Evolutionary conservation across 2,329 filamentous ascomycete genomes (phyloP).

Genomic region (Chaetothyriales sp.): DNA sequence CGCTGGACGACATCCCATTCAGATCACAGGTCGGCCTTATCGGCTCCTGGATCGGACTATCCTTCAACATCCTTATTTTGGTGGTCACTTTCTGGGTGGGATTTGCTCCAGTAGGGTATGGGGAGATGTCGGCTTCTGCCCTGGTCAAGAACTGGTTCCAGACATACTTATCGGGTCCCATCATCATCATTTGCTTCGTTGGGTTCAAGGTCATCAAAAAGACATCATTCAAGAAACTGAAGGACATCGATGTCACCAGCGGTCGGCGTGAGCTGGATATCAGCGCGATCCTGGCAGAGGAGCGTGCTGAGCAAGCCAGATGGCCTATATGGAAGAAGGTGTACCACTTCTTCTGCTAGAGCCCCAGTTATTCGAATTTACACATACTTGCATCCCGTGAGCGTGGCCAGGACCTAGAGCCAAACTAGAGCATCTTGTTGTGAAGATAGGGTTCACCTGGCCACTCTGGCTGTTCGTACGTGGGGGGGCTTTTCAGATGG

Average conservation of each 20-base stretch:
- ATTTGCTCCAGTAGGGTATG: slow-evolving; percentile 54
- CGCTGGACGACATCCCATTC: slow-evolving; percentile 67
- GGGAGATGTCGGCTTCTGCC: slow-evolving; percentile 24
- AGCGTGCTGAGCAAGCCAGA: slow-evolving; percentile 52
- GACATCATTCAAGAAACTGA: slow-evolving; percentile 40
- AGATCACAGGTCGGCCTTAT: slow-evolving; percentile 59
- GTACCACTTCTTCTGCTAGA: slow-evolving; percentile 56
- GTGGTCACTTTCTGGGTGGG: slow-evolving; percentile 75
- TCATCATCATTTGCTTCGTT: slow-evolving; percentile 42
- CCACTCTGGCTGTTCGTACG: too few species aligned
- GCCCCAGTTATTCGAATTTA: too few species aligned
- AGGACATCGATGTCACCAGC: slow-evolving; percentile 51
- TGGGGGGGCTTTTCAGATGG: too few species aligned
- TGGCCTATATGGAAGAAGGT: slow-evolving; percentile 64
- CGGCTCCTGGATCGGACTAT: slow-evolving; percentile 67
- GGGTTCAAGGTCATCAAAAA: slow-evolving; percentile 50
- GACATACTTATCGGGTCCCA: slow-evolving; percentile 40
- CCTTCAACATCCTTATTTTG: slow-evolving; percentile 61
- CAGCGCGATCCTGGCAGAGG: slow-evolving; percentile 60
- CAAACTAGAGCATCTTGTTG: too few species aligned
- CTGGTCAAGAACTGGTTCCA: slow-evolving; percentile 53
- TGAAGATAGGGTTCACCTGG: too few species aligned
- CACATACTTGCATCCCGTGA: too few species aligned
- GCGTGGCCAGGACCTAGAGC: too few species aligned
- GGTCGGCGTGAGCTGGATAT: slow-evolving; percentile 52